These are phyloP conservation scores for Geoglossum glabrum DNA, from an alignment of 495 filamentous ascomycete species.

Conservation along the genomic window DNA sequence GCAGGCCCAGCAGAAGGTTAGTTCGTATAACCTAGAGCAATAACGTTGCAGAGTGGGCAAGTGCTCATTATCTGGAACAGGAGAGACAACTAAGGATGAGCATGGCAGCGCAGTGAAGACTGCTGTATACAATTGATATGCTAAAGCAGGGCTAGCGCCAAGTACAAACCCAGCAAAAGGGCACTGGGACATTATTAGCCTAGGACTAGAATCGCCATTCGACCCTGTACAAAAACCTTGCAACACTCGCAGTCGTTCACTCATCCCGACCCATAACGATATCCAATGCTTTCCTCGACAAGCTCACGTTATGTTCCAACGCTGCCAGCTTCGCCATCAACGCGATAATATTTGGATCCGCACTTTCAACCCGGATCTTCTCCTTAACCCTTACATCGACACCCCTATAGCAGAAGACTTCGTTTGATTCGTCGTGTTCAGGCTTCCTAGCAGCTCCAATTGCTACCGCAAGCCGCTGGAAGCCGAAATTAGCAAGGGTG, in stretches of 20 bases:
- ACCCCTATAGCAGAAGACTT: constrained; percentile 41
- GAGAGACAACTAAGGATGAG: constrained; percentile 67
- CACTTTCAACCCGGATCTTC: constrained; percentile 76
- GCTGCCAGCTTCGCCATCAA: constrained; percentile 72
- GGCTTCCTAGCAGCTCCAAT: constrained; percentile 27
- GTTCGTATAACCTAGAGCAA: background rate
- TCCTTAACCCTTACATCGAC: constrained; percentile 69
- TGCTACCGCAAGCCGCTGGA: constrained; percentile 34
- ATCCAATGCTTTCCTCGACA: constrained; percentile 49
- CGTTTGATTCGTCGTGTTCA: constrained; percentile 55
- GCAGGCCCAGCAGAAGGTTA: constrained; percentile 24
- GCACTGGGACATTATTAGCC: background rate
- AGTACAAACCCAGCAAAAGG: background rate
- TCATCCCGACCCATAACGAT: constrained; percentile 55
- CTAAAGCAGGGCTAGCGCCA: background rate
- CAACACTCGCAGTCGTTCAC: background rate
- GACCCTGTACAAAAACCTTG: background rate
- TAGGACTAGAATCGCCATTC: background rate
- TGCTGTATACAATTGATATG: background rate
- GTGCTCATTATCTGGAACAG: constrained; percentile 10
- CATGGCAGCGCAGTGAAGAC: constrained; percentile 22
- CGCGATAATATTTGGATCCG: constrained; percentile 77
- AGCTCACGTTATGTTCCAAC: constrained; percentile 48
- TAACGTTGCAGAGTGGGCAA: constrained; percentile 24
- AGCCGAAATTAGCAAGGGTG: constrained; percentile 32